Conservation (phyloP, 495 filamentous ascomycete genomes). For the Astrothelium subdiscretum region DNA sequence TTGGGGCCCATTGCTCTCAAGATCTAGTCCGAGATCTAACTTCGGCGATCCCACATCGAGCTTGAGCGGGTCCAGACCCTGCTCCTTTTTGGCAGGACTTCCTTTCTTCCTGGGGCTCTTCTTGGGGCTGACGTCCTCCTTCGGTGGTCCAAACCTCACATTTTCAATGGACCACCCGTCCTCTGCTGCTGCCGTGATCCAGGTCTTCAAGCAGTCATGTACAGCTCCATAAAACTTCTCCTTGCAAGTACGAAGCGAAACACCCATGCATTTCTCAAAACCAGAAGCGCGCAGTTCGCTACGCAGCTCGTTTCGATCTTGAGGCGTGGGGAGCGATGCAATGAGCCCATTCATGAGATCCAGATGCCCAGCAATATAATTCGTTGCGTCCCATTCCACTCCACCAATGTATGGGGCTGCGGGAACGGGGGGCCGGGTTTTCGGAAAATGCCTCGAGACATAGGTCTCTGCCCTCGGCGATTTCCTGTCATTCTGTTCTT, state of each 20-base stretch:
- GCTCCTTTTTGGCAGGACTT: constrained; percentile 6
- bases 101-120: constrained; percentile 38
- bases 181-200: constrained; percentile 75
- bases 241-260: constrained; percentile 78
- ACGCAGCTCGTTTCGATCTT: constrained; percentile 69
- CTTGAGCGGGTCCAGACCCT: not conserved
- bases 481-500: not conserved
- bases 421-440: constrained; percentile 78
- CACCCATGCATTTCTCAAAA: constrained; percentile 84
- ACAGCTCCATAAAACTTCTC: constrained; percentile 92
- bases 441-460: constrained; percentile 66
- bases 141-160: constrained; percentile 56
- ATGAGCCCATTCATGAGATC: constrained; percentile 87
- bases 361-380: constrained; percentile 83
- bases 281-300: constrained; percentile 68
- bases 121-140: constrained; percentile 33
- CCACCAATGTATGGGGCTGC: constrained; percentile 95
- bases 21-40: constrained; percentile 22
- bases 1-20: not conserved
- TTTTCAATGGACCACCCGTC: constrained; percentile 75
- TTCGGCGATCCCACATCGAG: constrained; percentile 23
- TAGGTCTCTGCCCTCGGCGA: constrained; percentile 34
- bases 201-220: constrained; percentile 77
- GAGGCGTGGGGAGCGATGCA: constrained; percentile 60
- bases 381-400: constrained; percentile 98